Conservation (phyloP, 2,329 filamentous ascomycete genomes). For the Dissoconium aciculare region DNA sequence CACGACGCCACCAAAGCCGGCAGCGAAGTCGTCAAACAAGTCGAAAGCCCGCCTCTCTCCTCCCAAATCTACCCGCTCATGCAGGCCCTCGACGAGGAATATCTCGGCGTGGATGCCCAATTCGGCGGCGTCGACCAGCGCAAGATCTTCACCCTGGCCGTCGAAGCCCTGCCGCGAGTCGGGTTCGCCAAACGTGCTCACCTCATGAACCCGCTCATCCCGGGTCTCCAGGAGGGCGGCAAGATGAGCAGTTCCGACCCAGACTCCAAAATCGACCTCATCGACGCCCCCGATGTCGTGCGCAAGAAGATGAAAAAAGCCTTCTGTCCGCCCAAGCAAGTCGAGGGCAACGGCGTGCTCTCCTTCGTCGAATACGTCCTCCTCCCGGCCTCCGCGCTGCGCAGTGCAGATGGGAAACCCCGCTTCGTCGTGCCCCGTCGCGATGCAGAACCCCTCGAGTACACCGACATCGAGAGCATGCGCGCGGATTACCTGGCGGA, state of each 20-base stretch:
- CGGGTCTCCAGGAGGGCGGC: constrained; percentile 56
- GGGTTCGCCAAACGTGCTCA: constrained; percentile 67
- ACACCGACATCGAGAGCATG: constrained; percentile 59
- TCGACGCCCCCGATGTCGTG: constrained; percentile 61
- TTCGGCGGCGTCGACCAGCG: constrained; percentile 76
- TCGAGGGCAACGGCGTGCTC: constrained; percentile 76
- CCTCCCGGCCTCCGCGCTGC: constrained; percentile 58
- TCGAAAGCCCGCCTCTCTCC: constrained; percentile 55
- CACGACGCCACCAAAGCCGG: constrained; percentile 81
- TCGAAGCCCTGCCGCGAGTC: constrained; percentile 70
- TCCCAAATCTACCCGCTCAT: constrained; percentile 74
- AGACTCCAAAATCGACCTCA: constrained; percentile 84
- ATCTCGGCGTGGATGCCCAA: constrained; percentile 75
- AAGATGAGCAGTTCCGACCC: constrained; percentile 63
- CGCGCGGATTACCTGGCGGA: constrained; percentile 70
- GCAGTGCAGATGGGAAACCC: constrained; percentile 30
- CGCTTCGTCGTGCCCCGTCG: constrained; percentile 52
- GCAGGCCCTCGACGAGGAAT: constrained; percentile 81
- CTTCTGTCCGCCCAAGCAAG: constrained; percentile 55
- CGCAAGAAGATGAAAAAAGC: constrained; percentile 78
- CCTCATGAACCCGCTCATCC: constrained; percentile 77
- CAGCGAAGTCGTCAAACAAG: constrained; percentile 88
- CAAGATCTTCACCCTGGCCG: constrained; percentile 76
- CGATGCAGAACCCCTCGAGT: constrained; percentile 61
- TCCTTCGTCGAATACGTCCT: constrained; percentile 78